phyloP scores from a whole-genome alignment of 371 early-diverging fungal species.

The Circinella minor region DNA sequence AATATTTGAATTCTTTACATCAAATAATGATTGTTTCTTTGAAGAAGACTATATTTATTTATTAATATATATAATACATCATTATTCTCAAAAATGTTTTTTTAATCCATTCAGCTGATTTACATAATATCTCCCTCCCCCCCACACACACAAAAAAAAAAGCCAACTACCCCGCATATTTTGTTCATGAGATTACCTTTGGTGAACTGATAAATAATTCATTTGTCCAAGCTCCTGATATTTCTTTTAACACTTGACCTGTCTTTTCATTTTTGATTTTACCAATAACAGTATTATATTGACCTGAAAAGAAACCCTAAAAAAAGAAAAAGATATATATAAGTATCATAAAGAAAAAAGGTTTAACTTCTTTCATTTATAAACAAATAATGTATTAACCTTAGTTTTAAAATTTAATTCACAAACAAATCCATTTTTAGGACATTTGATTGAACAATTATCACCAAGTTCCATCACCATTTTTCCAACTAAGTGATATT shows the following conservation, averaged over 20 bases:
- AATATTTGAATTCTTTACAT: constrained; percentile 61
- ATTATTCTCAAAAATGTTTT: no score
- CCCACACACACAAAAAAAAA: no score
- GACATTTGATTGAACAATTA: constrained; percentile 71
- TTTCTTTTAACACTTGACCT: constrained; percentile 77
- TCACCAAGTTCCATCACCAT: constrained; percentile 96
- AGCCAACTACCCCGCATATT: no score
- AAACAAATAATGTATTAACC: constrained; percentile 39
- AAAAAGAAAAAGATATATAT: no score
- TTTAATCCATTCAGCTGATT: not conserved
- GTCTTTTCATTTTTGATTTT: constrained; percentile 83
- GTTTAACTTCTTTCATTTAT: no score
- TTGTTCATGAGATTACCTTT: constrained; percentile 15
- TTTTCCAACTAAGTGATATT: constrained; percentile 61
- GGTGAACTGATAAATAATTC: constrained; percentile 62
- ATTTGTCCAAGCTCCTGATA: constrained; percentile 90
- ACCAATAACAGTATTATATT: constrained; percentile 83
- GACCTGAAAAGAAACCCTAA: constrained; percentile 84
- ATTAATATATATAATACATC: constrained; percentile 8
- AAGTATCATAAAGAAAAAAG: no score
- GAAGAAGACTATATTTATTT: constrained; percentile 24
- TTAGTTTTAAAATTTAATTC: constrained; percentile 92
- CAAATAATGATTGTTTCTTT: constrained; percentile 66
- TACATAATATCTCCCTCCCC: no score
- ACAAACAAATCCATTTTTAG: constrained; percentile 74